phyloP scores from a whole-genome alignment of 345 rosid species.

The Alliaria petiolata region DNA sequence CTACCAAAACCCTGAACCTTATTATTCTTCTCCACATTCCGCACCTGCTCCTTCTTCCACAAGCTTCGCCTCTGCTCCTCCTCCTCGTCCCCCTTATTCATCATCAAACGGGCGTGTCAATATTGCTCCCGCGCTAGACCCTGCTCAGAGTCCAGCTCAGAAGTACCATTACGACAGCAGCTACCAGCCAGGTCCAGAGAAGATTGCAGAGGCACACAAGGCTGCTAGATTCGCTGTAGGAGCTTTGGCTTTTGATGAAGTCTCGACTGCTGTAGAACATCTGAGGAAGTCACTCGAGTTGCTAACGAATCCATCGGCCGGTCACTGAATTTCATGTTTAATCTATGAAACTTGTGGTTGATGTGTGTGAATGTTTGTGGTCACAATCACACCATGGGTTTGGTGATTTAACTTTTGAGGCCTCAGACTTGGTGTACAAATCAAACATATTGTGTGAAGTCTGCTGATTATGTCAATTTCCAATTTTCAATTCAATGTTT shows the following conservation, averaged over 20 bases:
- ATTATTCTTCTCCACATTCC: constrained; percentile 48
- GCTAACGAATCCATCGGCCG: constrained; percentile 37
- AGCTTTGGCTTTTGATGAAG: constrained; percentile 93
- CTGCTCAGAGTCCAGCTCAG: constrained; percentile 40
- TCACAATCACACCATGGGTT: not conserved
- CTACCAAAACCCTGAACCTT: constrained; percentile 66
- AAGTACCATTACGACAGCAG: constrained; percentile 68
- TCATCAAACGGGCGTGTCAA: constrained; percentile 38
- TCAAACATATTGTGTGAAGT: not conserved
- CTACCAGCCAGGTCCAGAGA: constrained; percentile 87
- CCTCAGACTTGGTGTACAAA: constrained; percentile 19
- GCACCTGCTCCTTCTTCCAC: constrained; percentile 50
- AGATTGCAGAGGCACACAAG: constrained; percentile 88
- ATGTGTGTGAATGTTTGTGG: not conserved
- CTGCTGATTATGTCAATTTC: not conserved
- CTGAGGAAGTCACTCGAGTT: constrained; percentile 79
- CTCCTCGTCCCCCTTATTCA: constrained; percentile 43
- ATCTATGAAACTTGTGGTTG: constrained; percentile 6
- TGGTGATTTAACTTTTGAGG: not conserved
- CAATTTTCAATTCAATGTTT: not conserved
- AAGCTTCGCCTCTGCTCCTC: constrained; percentile 45
- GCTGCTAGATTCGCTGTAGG: constrained; percentile 98
- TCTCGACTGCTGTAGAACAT: constrained; percentile 77
- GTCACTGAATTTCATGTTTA: constrained; percentile 22
- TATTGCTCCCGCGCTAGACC: constrained; percentile 41